Base-by-base conservation (phyloP, 352 stramenopile species). In the Phytophthora vignae region DNA sequence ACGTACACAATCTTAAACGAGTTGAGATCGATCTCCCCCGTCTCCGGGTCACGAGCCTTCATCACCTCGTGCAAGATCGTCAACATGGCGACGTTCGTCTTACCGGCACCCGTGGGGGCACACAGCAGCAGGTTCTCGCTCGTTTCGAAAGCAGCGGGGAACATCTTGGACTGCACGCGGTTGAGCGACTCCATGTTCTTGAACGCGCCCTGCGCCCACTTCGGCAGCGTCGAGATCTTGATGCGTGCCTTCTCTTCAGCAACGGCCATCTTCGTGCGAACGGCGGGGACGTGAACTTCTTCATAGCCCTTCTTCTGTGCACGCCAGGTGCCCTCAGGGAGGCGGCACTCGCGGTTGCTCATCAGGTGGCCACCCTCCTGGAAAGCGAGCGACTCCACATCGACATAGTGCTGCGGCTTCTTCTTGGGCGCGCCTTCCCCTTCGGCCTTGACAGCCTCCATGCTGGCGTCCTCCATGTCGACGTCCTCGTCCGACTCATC, bases 1-100 rank as follows among this genome's bases (percentile, higher is more conserved):
- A 99, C 97, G 64, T 99, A 99, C 36, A 99, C 98, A 74, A 99
- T 99, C 84, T 99, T 99, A 79, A 99, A 99, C 17, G 92, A 90
- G 42, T 97, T 92, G 19, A 99, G 63, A 78, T 99, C 97, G 67
- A 99, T 96, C 15, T 88, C 81, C 5, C 95, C 91, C 19, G 90
- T 92, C 21, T 92, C 78, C 19, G 76, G 67, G 73, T 96, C 77
- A 66, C 82, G 77, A 48, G 88, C 98, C 74, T 99, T 98, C 64
- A 98, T 98, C 12, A 99, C 90, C 69, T 99, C 96, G 68, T 99
- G 98, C 11, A 99, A 85, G 76, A 99, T 99, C 19, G 96, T 97
- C 50, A 99, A 83, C 89, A 99, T 97, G 0, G 97, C 97, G 25
- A 99, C 96, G 76, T 99, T 99, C 15, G 98, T 99, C 80, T 99